These are phyloP conservation scores for Rhizomucor pusillus DNA, from an alignment of 371 early-diverging fungal species.

Conservation along the genomic window DNA sequence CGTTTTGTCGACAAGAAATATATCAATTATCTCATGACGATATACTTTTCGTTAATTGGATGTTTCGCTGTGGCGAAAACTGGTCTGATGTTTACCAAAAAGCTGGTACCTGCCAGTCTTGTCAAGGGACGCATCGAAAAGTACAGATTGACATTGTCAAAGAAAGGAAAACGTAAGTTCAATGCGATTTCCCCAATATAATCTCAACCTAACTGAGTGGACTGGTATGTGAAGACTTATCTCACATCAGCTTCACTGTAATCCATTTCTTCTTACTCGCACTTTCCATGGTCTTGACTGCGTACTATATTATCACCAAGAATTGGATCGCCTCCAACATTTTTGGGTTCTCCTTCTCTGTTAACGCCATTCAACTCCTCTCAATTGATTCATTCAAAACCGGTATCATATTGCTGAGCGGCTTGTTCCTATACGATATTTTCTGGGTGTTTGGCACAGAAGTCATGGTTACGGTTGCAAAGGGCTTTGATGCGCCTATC, in stretches of 20 bases:
- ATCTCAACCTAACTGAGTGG: constrained; percentile 1
- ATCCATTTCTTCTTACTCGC: constrained; percentile 64
- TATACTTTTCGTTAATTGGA: constrained; percentile 87
- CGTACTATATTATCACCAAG: constrained; percentile 79
- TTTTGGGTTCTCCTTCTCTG: constrained; percentile 84
- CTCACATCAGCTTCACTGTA: constrained; percentile 69
- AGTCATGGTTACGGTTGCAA: constrained; percentile 98
- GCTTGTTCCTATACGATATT: constrained; percentile 95
- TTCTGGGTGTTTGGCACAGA: constrained; percentile 99
- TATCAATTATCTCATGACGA: constrained; percentile 81
- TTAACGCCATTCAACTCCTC: constrained; percentile 84
- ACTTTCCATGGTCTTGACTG: constrained; percentile 64
- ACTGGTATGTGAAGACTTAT: constrained; percentile 47
- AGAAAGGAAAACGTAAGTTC: constrained; percentile 69
- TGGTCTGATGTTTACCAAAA: constrained; percentile 52
- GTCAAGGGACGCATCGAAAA: constrained; percentile 53
- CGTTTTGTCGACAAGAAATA: constrained; percentile 81
- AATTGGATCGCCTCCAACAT: constrained; percentile 93
- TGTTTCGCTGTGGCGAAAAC: constrained; percentile 73
- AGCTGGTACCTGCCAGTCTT: constrained; percentile 41
- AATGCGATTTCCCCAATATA: no score
- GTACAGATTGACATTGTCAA: constrained; percentile 70
- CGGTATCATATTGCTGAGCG: constrained; percentile 88
- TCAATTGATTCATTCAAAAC: constrained; percentile 94
- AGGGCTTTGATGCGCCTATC: constrained; percentile 95